Evolutionary conservation across 352 stramenopile species (phyloP), one percentile per base, ranked within the genome.

Genomic region (Peronospora belbahrii): DNA sequence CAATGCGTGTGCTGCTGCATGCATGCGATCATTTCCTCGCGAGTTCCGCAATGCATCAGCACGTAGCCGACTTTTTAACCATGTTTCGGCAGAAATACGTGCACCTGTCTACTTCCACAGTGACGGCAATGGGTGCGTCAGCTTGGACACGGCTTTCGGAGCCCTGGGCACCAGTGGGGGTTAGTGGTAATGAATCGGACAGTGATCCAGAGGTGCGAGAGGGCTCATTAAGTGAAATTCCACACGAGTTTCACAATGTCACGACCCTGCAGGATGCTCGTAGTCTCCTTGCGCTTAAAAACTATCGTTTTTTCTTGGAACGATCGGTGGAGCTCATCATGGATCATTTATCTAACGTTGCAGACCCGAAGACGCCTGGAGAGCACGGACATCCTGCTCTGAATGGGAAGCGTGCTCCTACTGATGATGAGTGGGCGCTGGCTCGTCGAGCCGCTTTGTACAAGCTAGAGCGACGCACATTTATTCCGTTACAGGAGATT

Each of bases 261-360:
- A 71, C 59, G 6, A 67, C 43, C 8, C 40, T 77, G 28, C 68
- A 78, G 24, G 68, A 86, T 28, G 60, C 67, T 4, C 66, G 72
- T 6, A 77, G 70, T 51, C 22, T 85, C 22, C 35, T 78, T 8
- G 78, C 78, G 1, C 39, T 89, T 1, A 84, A 84, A 50, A 82
- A 73, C 41, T 89, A 85, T 47, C 72, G 78, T 0, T 83, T 85
- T 36, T 89, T 85, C 39, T 28, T 89, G 15, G 78, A 89, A 50
- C 64, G 73, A 20, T 67, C 71, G 6, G 56, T 89, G 13, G 59
- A 62, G 14, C 52, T 71, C 1, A 65, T 83, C 14, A 69, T 86
- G 57, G 47, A 73, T 5, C 59, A 80, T 40, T 44, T 86, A 15
- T 23, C 34, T 1, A 37, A 47, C 24, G 33, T 54, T 2, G 49